Base-by-base conservation (phyloP, 169 alveolate genomes). In the Cryptosporidium bovis region DNA sequence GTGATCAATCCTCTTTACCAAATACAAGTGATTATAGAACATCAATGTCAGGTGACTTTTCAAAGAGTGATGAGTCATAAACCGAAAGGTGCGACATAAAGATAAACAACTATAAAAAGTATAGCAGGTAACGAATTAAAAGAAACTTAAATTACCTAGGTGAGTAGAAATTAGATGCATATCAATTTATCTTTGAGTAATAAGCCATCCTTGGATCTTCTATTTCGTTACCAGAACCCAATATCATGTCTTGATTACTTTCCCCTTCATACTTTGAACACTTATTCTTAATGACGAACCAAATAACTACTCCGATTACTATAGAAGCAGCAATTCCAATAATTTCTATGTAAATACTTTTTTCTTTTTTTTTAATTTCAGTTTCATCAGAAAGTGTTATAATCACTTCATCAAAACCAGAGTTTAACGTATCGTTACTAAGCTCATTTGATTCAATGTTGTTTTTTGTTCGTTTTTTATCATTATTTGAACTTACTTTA, bases 241-340 rank as follows among this genome's bases (percentile, higher is more conserved):
- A 77, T 15, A 77, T 77, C 0, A 1, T 18, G 29, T 77, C 87
- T 77, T 77, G 87, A 36, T 36, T 18, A 60, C 13, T 7, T 10
- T 60, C 44, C 3, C 6, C 15, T 5, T 56, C 56, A 12, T 77
- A 1, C 40, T 24, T 29, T 31, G 27, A 13, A 77, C 27, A 15
- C 13, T 44, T 53, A 8, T 24, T 33, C 29, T 53, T 69, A n/a
- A 51, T 33, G 16, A 69, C 16, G 10, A 69, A 3, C 83, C 83
- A 69, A 24, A 69, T 24, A 31, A 69, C 31, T 29, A 69, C 60
- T 15, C 83, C 83, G 5, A 69, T 33, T n/a, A 69, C 12, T 69
- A 69, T 53, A 2, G 83, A 56, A 7, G 24, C 65, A 69, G 33
- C 16, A 24, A 66, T 50, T 18, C 82, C 34, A 51, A 48, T 44